Conservation (phyloP, 2,329 filamentous ascomycete species). For the Biscogniauxia mediterranea region DNA sequence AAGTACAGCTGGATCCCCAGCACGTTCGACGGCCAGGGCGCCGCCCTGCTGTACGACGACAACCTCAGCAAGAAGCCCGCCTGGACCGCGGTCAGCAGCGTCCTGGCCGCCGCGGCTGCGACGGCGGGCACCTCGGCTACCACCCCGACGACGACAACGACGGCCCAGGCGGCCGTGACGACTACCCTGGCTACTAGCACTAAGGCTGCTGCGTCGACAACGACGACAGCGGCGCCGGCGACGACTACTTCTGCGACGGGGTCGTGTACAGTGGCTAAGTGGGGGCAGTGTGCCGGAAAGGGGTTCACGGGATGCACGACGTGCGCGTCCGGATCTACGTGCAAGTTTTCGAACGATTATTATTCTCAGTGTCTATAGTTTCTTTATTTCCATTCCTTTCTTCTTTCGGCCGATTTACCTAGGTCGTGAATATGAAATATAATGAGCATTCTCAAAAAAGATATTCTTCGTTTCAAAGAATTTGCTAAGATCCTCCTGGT, state of each 20-base stretch:
- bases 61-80: constrained; percentile 39
- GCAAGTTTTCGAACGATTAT: constrained; percentile 27
- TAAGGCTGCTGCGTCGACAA: neutral
- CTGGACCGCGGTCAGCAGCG: constrained; percentile 36
- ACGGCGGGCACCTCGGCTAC: constrained; percentile 14
- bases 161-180: constrained; percentile 1
- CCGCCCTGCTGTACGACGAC: constrained; percentile 38
- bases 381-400: no score
- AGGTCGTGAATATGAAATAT: no score
- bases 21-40: constrained; percentile 37
- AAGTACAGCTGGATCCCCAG: constrained; percentile 41
- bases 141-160: constrained; percentile 3
- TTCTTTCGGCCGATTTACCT: no score
- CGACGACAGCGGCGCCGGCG: neutral
- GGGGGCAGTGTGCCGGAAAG: constrained; percentile 32
- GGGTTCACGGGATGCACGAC: constrained; percentile 28
- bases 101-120: constrained; percentile 35
- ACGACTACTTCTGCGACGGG: constrained; percentile 8
- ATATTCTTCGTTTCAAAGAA: neutral
- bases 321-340: constrained; percentile 31
- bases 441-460: no score
- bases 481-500: neutral
- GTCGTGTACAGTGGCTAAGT: constrained; percentile 17
- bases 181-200: constrained; percentile 7
- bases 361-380: constrained; percentile 29